Evolutionary conservation across 495 filamentous ascomycete species (phyloP).

Genomic region (Podospora pseudocomata): DNA sequence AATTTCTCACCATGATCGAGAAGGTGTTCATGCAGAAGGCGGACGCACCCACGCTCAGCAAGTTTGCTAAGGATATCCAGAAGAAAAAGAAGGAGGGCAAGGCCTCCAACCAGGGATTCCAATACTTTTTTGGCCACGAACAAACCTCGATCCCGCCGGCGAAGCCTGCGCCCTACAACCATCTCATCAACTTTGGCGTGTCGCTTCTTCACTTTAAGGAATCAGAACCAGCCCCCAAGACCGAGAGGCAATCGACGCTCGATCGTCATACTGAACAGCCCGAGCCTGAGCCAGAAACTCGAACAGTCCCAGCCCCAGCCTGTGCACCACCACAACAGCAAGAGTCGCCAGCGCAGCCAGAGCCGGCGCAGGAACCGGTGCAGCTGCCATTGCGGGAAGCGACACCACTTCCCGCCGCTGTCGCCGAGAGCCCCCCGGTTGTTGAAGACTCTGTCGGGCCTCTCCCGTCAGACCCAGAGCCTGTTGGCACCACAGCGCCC

Average conservation of each 20-base stretch:
- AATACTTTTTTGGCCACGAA: slow-evolving; percentile 45
- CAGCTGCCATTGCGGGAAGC: slow-evolving; percentile 9
- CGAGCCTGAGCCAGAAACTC: background rate
- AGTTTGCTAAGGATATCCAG: slow-evolving; percentile 41
- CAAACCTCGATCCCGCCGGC: slow-evolving; percentile 34
- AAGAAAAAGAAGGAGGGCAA: slow-evolving; percentile 50
- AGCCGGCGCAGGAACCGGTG: slow-evolving; percentile 1
- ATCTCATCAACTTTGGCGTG: slow-evolving; percentile 41
- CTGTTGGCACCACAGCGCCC: slow-evolving; percentile 9
- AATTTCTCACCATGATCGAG: slow-evolving; percentile 46
- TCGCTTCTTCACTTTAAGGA: slow-evolving; percentile 17
- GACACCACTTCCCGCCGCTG: background rate
- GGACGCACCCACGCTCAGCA: slow-evolving; percentile 37
- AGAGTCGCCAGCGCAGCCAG: slow-evolving; percentile 9
- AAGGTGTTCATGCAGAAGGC: slow-evolving; percentile 47
- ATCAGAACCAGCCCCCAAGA: slow-evolving; percentile 12
- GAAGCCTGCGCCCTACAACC: slow-evolving; percentile 40
- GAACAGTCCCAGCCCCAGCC: background rate
- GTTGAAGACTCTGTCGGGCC: background rate
- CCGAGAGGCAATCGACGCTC: slow-evolving; percentile 35
- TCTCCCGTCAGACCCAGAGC: slow-evolving; percentile 7
- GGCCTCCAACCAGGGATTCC: slow-evolving; percentile 42
- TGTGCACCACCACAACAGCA: background rate
- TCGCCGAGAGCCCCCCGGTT: background rate
- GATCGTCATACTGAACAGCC: slow-evolving; percentile 15